Base-by-base conservation (phyloP, 2,329 filamentous ascomycete genomes). In the Cytospora schulzeri region DNA sequence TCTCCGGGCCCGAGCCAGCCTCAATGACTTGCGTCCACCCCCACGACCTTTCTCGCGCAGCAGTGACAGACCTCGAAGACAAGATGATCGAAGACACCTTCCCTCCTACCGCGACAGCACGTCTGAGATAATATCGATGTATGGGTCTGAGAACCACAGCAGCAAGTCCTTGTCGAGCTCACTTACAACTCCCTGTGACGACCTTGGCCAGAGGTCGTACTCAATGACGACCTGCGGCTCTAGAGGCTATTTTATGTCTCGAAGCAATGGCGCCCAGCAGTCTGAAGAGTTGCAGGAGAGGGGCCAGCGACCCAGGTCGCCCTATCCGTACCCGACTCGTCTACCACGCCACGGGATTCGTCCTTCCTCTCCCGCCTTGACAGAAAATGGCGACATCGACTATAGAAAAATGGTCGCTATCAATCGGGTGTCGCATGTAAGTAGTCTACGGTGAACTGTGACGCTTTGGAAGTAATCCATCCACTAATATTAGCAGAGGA, bases 321-420 rank as follows among this genome's bases (percentile, higher is more conserved):
- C 85, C 1, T 87, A 84, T 66, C 83, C 83, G 26, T 87, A 87
- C 65, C 84, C 85, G 29, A 81, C 84, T 54, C 81, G 85, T 22
- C 73, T 87, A 38, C 85, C 80, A 70, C 80, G 85, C 24, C 83
- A 83, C 22, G 83, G 83, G 4, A 75, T 82, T 45, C 77, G 80
- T 51, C 77, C 82, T 53, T 74, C 78, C 31, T 85, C 82, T 15
- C 82, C 82, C 17, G 80, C 81, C 55, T 70, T 83, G 60, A 80
- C 79, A 6, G 79, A 83, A 65, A 78, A 77, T 66, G 81, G 81
- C 9, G 72, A 69, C 54, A 72, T 83, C 58, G 81, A 84, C 69
- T 83, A 83, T 70, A 80, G 76, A 66, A 79, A 78, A 66, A 83
- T 82, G 79, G 75, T 80, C 62, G 81, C 81, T 68, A 78, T 83